Evolutionary conservation across 306 rosid genomes (phyloP).

Genomic region (Senna tora): DNA sequence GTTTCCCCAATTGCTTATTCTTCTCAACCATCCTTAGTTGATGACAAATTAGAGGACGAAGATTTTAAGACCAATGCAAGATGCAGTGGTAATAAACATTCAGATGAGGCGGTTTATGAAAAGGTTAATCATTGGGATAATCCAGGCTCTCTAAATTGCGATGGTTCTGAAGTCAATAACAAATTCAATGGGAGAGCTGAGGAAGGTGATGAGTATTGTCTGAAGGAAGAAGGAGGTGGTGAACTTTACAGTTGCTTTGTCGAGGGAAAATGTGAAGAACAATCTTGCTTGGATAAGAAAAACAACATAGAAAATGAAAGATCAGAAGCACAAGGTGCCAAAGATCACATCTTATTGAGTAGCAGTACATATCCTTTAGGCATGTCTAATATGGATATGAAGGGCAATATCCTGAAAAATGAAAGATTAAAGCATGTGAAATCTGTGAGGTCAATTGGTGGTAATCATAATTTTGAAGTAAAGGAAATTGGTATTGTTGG

Average conservation of each 20-base stretch:
- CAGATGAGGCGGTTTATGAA: slow-evolving; percentile 43
- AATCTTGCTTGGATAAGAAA: slow-evolving; percentile 40
- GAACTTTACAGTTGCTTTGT: slow-evolving; percentile 38
- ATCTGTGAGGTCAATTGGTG: slow-evolving; percentile 68
- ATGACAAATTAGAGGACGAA: slow-evolving; percentile 46
- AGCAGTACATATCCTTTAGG: slow-evolving; percentile 37
- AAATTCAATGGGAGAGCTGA: slow-evolving; percentile 39
- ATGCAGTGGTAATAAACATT: slow-evolving; percentile 45
- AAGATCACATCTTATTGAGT: slow-evolving; percentile 43
- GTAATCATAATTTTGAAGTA: slow-evolving; percentile 50
- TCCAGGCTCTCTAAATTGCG: slow-evolving; percentile 26
- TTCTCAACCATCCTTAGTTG: slow-evolving; percentile 47
- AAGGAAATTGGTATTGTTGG: slow-evolving; percentile 53
- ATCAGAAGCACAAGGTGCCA: slow-evolving; percentile 34
- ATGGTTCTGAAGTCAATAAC: slow-evolving; percentile 29
- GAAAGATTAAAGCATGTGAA: slow-evolving; percentile 71
- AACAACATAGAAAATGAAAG: slow-evolving; percentile 50
- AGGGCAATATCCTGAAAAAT: slow-evolving; percentile 45
- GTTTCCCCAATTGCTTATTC: slow-evolving; percentile 48
- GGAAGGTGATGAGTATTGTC: slow-evolving; percentile 42
- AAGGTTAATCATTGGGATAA: slow-evolving; percentile 29
- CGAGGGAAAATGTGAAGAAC: slow-evolving; percentile 46
- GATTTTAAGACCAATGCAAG: slow-evolving; percentile 43
- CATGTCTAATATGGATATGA: slow-evolving; percentile 40
- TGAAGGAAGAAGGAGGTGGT: slow-evolving; percentile 44